phyloP scores from a whole-genome alignment of 208 protist genomes.

The Trypanosomatidae sp. region DNA sequence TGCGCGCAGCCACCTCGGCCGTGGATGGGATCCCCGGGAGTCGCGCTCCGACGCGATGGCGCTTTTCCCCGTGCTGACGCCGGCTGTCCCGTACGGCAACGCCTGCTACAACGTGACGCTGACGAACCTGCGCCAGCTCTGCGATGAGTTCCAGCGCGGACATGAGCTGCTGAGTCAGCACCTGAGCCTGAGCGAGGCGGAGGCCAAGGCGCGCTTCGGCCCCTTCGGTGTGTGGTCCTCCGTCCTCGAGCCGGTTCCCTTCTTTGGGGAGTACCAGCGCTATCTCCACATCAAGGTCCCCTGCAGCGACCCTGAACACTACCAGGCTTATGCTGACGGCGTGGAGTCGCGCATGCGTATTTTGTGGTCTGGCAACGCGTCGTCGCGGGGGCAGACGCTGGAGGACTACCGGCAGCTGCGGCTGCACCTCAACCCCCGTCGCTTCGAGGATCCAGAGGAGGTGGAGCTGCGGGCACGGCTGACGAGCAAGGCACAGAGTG shows the following conservation, averaged over 20 bases:
- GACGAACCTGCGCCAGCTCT: constrained; percentile 94
- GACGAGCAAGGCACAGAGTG: no score
- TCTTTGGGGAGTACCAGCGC: constrained; percentile 83
- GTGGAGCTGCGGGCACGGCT: constrained; percentile 44
- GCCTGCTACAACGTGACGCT: constrained; percentile 97
- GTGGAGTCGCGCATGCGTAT: constrained; percentile 89
- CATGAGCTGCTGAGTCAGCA: constrained; percentile 64
- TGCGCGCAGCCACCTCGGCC: constrained; percentile 65
- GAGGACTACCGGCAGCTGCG: constrained; percentile 73
- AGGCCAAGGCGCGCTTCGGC: constrained; percentile 56
- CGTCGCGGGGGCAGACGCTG: constrained; percentile 69
- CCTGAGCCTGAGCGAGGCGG: constrained; percentile 46
- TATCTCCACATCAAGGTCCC: constrained; percentile 84
- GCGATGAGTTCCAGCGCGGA: constrained; percentile 94
- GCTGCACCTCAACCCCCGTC: constrained; percentile 70
- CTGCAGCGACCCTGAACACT: constrained; percentile 72
- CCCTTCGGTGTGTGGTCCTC: constrained; percentile 78
- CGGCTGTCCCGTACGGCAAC: constrained; percentile 97
- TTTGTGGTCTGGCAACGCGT: constrained; percentile 78
- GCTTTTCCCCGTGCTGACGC: constrained; percentile 98
- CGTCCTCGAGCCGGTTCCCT: constrained; percentile 72
- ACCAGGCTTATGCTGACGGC: constrained; percentile 82
- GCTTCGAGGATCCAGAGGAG: constrained; percentile 84
- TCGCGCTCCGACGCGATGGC: constrained; percentile 90
- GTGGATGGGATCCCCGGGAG: constrained; percentile 83